These are phyloP conservation scores for Phialemoniopsis sp. DNA, from an alignment of 2,329 filamentous ascomycete genomes.

Conservation along the genomic window DNA sequence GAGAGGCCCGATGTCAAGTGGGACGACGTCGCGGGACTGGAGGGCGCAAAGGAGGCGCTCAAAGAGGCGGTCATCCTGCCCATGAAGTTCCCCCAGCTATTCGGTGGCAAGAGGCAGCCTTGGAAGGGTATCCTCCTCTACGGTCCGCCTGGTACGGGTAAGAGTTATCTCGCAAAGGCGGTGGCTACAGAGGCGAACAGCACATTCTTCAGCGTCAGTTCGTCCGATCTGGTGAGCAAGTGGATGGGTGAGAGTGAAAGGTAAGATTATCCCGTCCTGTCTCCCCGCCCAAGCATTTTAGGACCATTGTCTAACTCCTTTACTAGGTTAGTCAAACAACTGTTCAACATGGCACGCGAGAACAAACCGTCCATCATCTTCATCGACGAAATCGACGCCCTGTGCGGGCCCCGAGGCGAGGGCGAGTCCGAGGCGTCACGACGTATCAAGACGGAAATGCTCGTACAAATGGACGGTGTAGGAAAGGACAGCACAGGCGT, in stretches of 20 bases:
- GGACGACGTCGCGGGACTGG: slow-evolving; percentile 96
- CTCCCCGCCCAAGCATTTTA: no score
- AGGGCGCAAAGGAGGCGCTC: slow-evolving; percentile 90
- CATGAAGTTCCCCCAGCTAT: slow-evolving; percentile 97
- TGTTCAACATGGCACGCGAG: slow-evolving; percentile 97
- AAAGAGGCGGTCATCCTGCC: slow-evolving; percentile 97
- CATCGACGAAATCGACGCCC: slow-evolving; percentile 63
- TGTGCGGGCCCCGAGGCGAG: slow-evolving; percentile 88
- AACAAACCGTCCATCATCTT: slow-evolving; percentile 89
- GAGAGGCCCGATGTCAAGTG: slow-evolving; percentile 96
- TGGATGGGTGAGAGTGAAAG: slow-evolving; percentile 99
- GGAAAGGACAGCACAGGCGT: slow-evolving; percentile 94
- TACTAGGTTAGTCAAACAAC: slow-evolving; percentile 81
- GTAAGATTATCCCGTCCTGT: slow-evolving; percentile 38
- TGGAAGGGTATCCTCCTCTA: slow-evolving; percentile 98
- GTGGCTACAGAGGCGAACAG: slow-evolving; percentile 98
- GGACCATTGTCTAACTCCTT: slow-evolving; percentile 17
- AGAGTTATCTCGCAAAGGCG: slow-evolving; percentile 95
- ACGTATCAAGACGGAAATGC: slow-evolving; percentile 96
- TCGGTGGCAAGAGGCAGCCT: slow-evolving; percentile 91
- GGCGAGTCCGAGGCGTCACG: slow-evolving; percentile 96
- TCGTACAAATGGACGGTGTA: slow-evolving; percentile 99
- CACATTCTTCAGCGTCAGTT: slow-evolving; percentile 98
- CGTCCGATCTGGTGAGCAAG: slow-evolving; percentile 94
- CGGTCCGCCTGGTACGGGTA: slow-evolving; percentile 93